A percentile compares a stretch with the other conserved stretches of the same genome.
Conservation (phyloP, 2,329 filamentous ascomycete species). For the Aspergillus pseudotamarii region DNA sequence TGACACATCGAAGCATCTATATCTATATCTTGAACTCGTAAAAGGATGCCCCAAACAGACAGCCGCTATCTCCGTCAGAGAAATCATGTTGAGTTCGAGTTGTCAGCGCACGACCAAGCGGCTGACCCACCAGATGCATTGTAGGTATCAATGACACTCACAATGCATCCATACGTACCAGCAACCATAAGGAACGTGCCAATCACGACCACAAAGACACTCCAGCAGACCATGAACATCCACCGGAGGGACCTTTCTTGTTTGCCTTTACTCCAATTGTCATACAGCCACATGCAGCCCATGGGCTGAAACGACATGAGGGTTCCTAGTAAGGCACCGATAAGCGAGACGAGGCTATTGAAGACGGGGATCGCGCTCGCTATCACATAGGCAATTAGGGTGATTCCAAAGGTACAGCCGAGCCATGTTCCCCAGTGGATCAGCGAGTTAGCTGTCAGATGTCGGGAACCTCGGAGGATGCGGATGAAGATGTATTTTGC, state of each 20-base stretch:
- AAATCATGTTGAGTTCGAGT: constrained; percentile 33
- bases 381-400: constrained; percentile 22
- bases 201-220: constrained; percentile 37
- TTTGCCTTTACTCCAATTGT: constrained; percentile 31
- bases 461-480: constrained; percentile 17
- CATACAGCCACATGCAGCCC: constrained; percentile 35
- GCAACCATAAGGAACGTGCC: constrained; percentile 49
- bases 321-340: constrained; percentile 23
- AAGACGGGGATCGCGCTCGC: constrained; percentile 26
- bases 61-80: background rate
- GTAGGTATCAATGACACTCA: constrained; percentile 44
- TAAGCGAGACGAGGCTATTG: constrained; percentile 19
- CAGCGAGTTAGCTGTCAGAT: constrained; percentile 18
- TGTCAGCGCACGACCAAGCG: constrained; percentile 50
- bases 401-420: constrained; percentile 21
- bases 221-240: constrained; percentile 25
- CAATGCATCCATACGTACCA: constrained; percentile 50
- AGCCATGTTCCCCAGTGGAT: constrained; percentile 25
- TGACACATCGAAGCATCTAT: background rate
- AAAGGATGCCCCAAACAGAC: no score
- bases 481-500: constrained; percentile 22
- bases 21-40: background rate
- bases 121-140: constrained; percentile 37
- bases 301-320: constrained; percentile 23
- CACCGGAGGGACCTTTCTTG: constrained; percentile 18